phyloP scores from a whole-genome alignment of 345 rosid species.

The Rhodamnia argentea region DNA sequence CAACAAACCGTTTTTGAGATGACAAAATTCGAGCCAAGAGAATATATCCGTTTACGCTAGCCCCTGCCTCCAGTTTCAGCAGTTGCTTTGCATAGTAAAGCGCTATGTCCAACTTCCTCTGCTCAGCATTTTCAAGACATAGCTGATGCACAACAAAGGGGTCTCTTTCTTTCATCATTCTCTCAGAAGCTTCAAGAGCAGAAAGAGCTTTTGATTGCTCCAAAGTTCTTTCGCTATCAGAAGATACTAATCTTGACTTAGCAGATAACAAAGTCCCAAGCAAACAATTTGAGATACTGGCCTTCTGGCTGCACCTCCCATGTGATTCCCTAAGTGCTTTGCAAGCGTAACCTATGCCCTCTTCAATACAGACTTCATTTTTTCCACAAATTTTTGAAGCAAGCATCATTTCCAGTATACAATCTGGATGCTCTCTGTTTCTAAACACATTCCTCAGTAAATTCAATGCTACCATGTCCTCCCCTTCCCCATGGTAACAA shows the following conservation, averaged over 20 bases:
- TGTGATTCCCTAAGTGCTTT: conserved; percentile 24
- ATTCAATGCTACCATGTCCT: conserved; percentile 45
- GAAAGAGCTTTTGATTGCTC: conserved; percentile 39
- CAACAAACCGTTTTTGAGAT: conserved; percentile 44
- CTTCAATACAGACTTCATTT: conserved; percentile 23
- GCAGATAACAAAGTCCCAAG: conserved; percentile 39
- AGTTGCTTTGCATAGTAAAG: conserved; percentile 38
- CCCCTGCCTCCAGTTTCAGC: conserved; percentile 43
- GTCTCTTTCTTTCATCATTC: conserved; percentile 28
- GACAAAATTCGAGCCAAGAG: conserved; percentile 61
- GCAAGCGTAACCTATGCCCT: conserved; percentile 36
- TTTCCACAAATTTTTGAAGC: conserved; percentile 66
- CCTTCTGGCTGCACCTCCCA: conserved; percentile 26
- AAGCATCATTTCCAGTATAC: conserved; percentile 32
- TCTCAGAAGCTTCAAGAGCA: conserved; percentile 43
- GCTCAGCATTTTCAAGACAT: conserved; percentile 58
- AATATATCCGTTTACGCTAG: conserved; percentile 33
- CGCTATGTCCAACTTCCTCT: conserved; percentile 58
- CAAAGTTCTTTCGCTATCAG: conserved; percentile 25
- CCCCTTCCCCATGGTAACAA: conserved; percentile 52
- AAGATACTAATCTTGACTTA: conserved; percentile 24
- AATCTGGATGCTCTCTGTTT: conserved; percentile 28
- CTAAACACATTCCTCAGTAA: conserved; percentile 43
- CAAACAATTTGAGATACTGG: conserved; percentile 31
- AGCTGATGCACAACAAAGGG: conserved; percentile 30